Evolutionary conservation across 306 rosid genomes (phyloP).

Genomic region (Styphnolobium japonicum): DNA sequence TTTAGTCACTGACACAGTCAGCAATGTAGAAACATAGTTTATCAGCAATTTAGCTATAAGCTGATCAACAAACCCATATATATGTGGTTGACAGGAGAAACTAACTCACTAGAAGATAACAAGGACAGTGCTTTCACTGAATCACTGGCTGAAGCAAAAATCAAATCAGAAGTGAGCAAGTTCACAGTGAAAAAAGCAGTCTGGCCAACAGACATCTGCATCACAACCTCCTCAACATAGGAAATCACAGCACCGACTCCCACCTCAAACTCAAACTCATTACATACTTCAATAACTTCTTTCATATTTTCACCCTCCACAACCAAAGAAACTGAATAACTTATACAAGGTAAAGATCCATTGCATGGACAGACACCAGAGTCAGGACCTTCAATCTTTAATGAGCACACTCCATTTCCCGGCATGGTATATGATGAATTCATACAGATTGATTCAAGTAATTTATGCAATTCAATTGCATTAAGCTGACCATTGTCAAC

Average conservation of each 20-base stretch:
- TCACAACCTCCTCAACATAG: slow-evolving; percentile 64
- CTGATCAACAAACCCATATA: not conserved
- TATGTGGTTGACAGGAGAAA: slow-evolving; percentile 30
- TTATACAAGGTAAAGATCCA: slow-evolving; percentile 70
- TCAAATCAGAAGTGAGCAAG: slow-evolving; percentile 54
- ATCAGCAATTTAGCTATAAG: slow-evolving; percentile 7
- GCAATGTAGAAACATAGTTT: not conserved
- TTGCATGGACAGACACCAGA: slow-evolving; percentile 73
- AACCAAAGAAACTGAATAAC: slow-evolving; percentile 61
- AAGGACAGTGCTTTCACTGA: slow-evolving; percentile 48
- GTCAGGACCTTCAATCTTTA: slow-evolving; percentile 67
- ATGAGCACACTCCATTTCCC: slow-evolving; percentile 26
- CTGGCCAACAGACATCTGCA: slow-evolving; percentile 81
- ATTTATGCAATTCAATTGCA: slow-evolving; percentile 32
- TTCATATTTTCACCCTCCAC: slow-evolving; percentile 39
- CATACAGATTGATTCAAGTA: slow-evolving; percentile 28
- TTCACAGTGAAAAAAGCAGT: slow-evolving; percentile 53
- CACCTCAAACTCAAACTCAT: slow-evolving; percentile 89
- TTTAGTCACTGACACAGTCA: not conserved
- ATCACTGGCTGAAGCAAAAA: slow-evolving; percentile 70
- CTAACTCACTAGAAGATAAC: slow-evolving; percentile 73
- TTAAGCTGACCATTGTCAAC: slow-evolving; percentile 37
- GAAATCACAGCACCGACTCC: slow-evolving; percentile 67
- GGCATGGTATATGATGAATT: slow-evolving; percentile 21
- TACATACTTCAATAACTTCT: slow-evolving; percentile 66